Evolutionary conservation across 768 basidiomycete species (phyloP), one percentile per base, ranked within the genome.

Genomic region (Kwoniella bestiolae): DNA sequence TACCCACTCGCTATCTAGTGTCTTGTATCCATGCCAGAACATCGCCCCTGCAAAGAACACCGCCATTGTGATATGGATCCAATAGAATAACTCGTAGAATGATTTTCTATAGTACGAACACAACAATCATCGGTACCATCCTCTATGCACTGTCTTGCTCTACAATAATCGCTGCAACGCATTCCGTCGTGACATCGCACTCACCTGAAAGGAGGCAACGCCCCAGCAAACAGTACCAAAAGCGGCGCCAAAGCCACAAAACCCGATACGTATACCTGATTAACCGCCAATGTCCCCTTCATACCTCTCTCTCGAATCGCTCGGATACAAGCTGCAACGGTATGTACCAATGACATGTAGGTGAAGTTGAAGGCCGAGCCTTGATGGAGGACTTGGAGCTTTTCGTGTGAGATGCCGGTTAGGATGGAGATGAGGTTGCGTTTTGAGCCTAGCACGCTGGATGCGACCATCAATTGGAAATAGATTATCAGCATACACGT

Each of bases 341-440:
- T 80, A 52, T 82, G 82, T 9, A 81, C 66, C 14, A 83, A 67
- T 2, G 80, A 79, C 4, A 80, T 80, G 53, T 81, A 74, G 55
- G 76, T 80, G 80, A 64, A 41, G 47, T 50, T n/a, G 46, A 65
- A 52, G 6, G 38, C 38, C 14, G 55, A 41, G 16, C 44, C 44
- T 26, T 65, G 79, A 64, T 83, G 82, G 63, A 76, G 80, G 6
- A 82, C 80, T 65, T 83, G 82, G 9, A 82, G 77, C 49, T 81
- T 81, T 65, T 83, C 82, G 69, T 83, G 82, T 34, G 81, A 79
- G 1, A 75, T 73, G 41, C 76, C 75, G 5, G 80, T 79, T 25
- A 83, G 47, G 21, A 80, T 47, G 5, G 72, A 72, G 46, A 83
- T 71, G n/a, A 76, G 66, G 66, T 82, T 82, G 45, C 82, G 70